phyloP scores from a whole-genome alignment of 2,329 filamentous ascomycete genomes.

The Fusarium sublunatum region DNA sequence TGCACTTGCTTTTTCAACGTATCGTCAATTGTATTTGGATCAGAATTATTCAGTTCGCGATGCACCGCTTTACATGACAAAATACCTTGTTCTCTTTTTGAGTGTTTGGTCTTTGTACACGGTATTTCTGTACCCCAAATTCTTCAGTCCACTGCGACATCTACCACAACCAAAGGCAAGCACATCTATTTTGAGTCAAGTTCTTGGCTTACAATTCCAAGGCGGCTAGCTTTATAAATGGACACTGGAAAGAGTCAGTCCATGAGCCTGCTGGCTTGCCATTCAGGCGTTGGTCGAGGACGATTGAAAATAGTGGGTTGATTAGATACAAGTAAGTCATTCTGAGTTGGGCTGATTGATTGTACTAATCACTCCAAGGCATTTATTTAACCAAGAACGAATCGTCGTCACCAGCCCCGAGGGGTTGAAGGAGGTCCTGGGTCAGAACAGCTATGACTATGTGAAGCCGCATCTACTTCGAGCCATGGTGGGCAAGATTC shows the following conservation, averaged over 20 bases:
- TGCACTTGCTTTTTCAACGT: neutral
- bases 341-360: rapidly evolving
- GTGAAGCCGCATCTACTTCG: conserved; percentile 33
- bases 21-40: neutral
- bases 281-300: conserved; percentile 29
- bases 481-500: conserved; percentile 31
- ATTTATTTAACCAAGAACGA: conserved; percentile 34
- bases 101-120: conserved; percentile 17
- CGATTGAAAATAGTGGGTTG: conserved; percentile 33
- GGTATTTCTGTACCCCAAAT: conserved; percentile 13
- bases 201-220: neutral
- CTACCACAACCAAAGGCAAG: conserved; percentile 20
- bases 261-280: conserved; percentile 29
- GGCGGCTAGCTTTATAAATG: conserved; percentile 22
- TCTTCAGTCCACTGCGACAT: conserved; percentile 23
- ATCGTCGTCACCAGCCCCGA: conserved; percentile 23
- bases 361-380: conserved; percentile 1
- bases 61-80: conserved; percentile 1
- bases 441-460: conserved; percentile 30
- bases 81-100: conserved; percentile 11
- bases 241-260: conserved; percentile 35
- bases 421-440: conserved; percentile 27
- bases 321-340: conserved; percentile 25
- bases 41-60: conserved; percentile 6
- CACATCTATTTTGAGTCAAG: rapidly evolving